A percentile compares a stretch with the other conserved stretches of the same genome.
These are phyloP conservation scores for Sparassis latifolia DNA, from an alignment of 1,284 basidiomycete species.

Conservation along the genomic window DNA sequence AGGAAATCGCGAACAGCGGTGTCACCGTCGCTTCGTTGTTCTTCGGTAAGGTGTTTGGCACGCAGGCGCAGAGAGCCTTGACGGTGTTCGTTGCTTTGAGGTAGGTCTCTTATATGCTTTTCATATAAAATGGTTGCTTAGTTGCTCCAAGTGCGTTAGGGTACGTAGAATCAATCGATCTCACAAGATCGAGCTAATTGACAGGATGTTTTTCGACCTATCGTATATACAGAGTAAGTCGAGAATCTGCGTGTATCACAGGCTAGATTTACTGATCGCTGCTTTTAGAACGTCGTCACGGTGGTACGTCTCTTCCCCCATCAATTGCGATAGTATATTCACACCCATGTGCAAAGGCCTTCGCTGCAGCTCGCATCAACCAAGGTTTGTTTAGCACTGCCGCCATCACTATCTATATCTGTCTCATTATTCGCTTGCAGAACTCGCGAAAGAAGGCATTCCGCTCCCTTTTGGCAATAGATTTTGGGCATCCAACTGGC, in stretches of 20 bases:
- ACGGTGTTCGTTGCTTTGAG: constrained; percentile 54
- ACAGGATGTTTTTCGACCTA: no score
- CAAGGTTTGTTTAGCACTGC: constrained; percentile 14
- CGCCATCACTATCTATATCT: not conserved
- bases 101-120: constrained; percentile 5
- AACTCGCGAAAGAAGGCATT: constrained; percentile 44
- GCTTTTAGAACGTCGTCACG: constrained; percentile 22
- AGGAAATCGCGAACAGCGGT: constrained; percentile 51
- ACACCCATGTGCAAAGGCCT: constrained; percentile 14
- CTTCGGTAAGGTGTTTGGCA: constrained; percentile 64
- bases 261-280: not conserved
- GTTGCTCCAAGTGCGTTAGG: constrained; percentile 17
- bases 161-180: constrained; percentile 8
- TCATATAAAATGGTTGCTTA: not conserved
- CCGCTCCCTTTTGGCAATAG: constrained; percentile 53
- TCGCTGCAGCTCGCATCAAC: constrained; percentile 23
- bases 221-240: not conserved
- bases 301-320: constrained; percentile 12
- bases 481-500: constrained; percentile 63
- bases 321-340: not conserved
- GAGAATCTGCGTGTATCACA: not conserved
- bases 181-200: no score
- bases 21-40: constrained; percentile 62
- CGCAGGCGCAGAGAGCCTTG: constrained; percentile 51
- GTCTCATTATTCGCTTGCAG: constrained; percentile 4